Evolutionary conservation across 2,329 filamentous ascomycete species (phyloP).

Genomic region (Penicillium italicum): DNA sequence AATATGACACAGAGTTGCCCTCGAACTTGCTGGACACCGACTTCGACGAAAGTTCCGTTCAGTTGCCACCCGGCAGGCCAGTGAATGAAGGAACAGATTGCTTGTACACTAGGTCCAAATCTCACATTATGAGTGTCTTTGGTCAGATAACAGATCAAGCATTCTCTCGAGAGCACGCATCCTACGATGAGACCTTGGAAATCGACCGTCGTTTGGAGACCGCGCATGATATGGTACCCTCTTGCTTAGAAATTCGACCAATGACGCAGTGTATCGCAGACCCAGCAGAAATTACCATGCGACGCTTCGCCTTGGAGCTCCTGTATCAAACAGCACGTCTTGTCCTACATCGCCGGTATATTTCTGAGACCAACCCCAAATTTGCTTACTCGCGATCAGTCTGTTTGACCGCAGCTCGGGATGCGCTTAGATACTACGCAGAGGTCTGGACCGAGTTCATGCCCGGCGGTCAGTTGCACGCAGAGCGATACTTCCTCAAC

Average conservation of each 20-base stretch:
- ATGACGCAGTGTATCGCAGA: conserved; percentile 46
- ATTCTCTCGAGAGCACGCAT: conserved; percentile 31
- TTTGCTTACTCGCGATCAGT: conserved; percentile 45
- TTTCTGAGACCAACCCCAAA: conserved; percentile 40
- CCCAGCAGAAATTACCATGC: conserved; percentile 50
- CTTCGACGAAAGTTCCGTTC: conserved; percentile 50
- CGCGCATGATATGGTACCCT: conserved; percentile 24
- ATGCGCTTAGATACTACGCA: conserved; percentile 49
- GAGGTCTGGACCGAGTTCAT: conserved; percentile 51
- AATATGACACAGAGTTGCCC: conserved; percentile 58
- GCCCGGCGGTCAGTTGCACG: conserved; percentile 53
- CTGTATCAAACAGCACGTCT: conserved; percentile 51
- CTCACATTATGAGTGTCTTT: conserved; percentile 34
- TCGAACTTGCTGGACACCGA: conserved; percentile 60
- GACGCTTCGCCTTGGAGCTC: conserved; percentile 51
- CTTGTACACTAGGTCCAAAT: conserved; percentile 38
- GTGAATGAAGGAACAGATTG: conserved; percentile 51
- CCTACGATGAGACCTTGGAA: conserved; percentile 38
- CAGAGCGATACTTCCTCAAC: conserved; percentile 56
- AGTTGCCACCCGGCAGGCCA: conserved; percentile 54
- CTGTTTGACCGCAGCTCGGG: conserved; percentile 49
- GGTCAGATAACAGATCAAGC: conserved; percentile 40
- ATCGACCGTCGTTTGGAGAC: conserved; percentile 38
- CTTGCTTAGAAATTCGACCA: conserved; percentile 23
- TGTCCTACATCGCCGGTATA: conserved; percentile 54